Base-by-base conservation (phyloP, 1,139 yeast species). In the Yamadazyma buinensis region DNA sequence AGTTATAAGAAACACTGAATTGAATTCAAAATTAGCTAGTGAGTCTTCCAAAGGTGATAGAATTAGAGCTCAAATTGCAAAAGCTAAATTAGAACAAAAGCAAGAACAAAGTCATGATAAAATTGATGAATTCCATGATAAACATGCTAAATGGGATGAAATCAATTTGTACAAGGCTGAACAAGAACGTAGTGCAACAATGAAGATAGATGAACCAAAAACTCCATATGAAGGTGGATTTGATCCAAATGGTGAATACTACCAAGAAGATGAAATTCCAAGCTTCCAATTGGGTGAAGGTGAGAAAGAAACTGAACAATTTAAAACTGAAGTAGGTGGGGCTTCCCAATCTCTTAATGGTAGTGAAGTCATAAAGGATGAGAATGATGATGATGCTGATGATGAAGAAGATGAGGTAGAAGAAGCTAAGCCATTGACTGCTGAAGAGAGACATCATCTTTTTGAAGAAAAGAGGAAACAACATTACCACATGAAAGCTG, bases 151-250 rank as follows among this genome's bases (percentile, higher is more conserved):
- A 46, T 84, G 92, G 90, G 90, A 84, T 54, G 92, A 84, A 50
- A 64, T 79, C 36, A 83, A 82, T 47, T 60, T 84, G 40, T 68
- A 78, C 47, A 61, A 76, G 39, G 72, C 83, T 14, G 92, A 84
- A 53, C 81, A 75, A 51, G 86, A 80, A 47, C 79, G 82, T 54
- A 62, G 73, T 21, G 77, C 90, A 23, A 81, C 86, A 28, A 83
- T 83, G 90, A 76, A 78, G 57, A 88, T 92, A 33, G 95, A 87
- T 49, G 98, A 92, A 59, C 98, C 98, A 24, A 92, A 92, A 66
- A 92, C 98, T 2, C 98, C 98, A 3, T 92, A 84, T 54, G 95
- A 86, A 54, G 95, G 95, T 15, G 95, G 97, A 0, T 84, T 86
- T 29, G 84, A 86, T 48, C 95, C 94, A 3, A 75, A 77, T 38